A percentile compares a stretch with the other conserved stretches of the same genome.
Conservation (phyloP, 192 early-diverging fungal species). For the Phycomyces blakesleeanus region DNA sequence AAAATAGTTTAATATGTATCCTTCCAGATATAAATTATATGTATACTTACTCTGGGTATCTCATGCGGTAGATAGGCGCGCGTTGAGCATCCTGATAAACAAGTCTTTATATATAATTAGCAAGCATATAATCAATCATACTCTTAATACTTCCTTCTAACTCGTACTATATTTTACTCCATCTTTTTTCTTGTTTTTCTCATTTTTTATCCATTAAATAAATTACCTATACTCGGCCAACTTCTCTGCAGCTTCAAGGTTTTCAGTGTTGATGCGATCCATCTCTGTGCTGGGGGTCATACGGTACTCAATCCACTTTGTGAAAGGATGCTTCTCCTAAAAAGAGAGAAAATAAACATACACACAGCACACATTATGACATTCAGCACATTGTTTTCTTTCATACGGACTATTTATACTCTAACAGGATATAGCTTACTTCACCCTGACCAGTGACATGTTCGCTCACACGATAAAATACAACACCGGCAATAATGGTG, state of each 20-base stretch:
- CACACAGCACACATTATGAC: background rate
- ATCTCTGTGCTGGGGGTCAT: conserved; percentile 22
- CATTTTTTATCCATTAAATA: too few relatives aligned
- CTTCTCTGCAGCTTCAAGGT: conserved; percentile 11
- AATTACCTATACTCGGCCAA: conserved; percentile 19
- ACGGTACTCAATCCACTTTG: conserved; percentile 33
- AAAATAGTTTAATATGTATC: too few relatives aligned
- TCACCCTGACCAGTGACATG: conserved; percentile 28
- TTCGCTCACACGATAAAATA: conserved; percentile 28
- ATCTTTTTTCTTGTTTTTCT: too few relatives aligned
- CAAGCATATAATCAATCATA: background rate
- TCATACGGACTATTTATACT: background rate
- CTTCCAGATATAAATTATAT: too few relatives aligned
- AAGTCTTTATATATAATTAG: conserved; percentile 11
- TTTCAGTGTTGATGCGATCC: conserved; percentile 16
- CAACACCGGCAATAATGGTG: conserved; percentile 23
- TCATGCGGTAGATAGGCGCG: conserved; percentile 29
- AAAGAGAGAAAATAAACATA: background rate
- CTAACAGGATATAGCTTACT: conserved; percentile 1
- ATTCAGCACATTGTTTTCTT: too few relatives aligned
- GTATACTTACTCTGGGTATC: conserved; percentile 34
- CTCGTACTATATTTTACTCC: too few relatives aligned
- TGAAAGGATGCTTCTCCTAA: conserved; percentile 35
- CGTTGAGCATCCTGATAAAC: conserved; percentile 30
- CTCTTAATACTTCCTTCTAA: too few relatives aligned